Conservation (phyloP, 2,329 filamentous ascomycete species). For the Hymenoscyphus linearis region DNA sequence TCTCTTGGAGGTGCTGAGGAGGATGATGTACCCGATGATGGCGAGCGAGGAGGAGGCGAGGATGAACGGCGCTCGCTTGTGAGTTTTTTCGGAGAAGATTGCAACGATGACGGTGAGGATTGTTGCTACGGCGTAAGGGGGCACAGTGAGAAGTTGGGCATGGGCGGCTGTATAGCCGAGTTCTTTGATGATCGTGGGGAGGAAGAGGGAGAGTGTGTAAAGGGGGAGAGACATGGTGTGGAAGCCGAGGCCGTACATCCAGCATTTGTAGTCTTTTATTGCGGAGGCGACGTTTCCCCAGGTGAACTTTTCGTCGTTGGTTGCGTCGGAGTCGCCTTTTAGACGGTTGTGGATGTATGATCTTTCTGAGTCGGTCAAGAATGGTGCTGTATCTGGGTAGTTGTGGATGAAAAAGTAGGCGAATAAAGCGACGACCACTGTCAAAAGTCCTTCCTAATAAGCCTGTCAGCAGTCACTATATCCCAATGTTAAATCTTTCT, state of each 20-base stretch:
- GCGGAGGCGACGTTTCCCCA: conserved; percentile 63
- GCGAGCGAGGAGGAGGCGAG: conserved; percentile 51
- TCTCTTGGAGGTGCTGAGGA: conserved; percentile 40
- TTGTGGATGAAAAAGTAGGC: conserved; percentile 62
- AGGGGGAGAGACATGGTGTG: conserved; percentile 65
- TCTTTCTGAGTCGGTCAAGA: conserved; percentile 45
- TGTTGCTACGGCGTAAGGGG: conserved; percentile 60
- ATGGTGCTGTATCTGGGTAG: conserved; percentile 54
- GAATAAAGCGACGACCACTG: conserved; percentile 43
- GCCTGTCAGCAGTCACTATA: conserved; percentile 3
- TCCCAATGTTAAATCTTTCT: conserved; percentile 9
- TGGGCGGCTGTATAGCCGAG: conserved; percentile 49
- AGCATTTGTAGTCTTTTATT: conserved; percentile 63
- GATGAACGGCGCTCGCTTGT: conserved; percentile 58
- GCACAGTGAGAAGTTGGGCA: conserved; percentile 56
- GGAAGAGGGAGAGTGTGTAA: conserved; percentile 51
- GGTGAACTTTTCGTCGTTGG: conserved; percentile 60
- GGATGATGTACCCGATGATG: conserved; percentile 57
- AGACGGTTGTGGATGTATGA: conserved; percentile 48
- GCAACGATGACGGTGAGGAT: conserved; percentile 53
- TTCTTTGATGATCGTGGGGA: conserved; percentile 50
- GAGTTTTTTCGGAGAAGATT: conserved; percentile 52
- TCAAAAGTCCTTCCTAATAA: conserved; percentile 47
- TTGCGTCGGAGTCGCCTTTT: conserved; percentile 63
- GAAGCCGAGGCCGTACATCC: conserved; percentile 66